A percentile compares a stretch with the other conserved stretches of the same genome.
Conservation (phyloP, 2,329 filamentous ascomycete genomes). For the Beauveria medogensis region DNA sequence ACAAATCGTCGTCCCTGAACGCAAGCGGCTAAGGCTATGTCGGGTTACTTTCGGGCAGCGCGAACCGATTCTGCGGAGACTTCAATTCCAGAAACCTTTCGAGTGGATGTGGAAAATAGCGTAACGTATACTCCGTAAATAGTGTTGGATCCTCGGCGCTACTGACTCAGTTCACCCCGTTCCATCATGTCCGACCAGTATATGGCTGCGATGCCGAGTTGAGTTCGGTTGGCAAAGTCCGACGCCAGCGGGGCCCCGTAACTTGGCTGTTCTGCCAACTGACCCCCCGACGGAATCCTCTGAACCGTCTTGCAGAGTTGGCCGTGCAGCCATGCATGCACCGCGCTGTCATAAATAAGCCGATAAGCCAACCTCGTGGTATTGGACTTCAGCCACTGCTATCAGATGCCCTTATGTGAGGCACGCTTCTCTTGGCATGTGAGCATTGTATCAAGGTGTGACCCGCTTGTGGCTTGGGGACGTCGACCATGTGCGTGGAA, state of each 20-base stretch:
- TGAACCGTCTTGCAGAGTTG: not conserved
- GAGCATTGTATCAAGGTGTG: not conserved
- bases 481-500: not conserved
- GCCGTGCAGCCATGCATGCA: no score
- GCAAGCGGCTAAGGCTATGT: not conserved
- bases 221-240: not conserved
- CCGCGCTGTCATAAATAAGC: not conserved
- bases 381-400: not conserved
- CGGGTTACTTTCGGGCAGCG: not conserved
- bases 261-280: not conserved
- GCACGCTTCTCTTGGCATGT: not conserved
- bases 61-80: not conserved
- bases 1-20: not conserved
- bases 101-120: not conserved
- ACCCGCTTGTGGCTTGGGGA: conserved; percentile 4
- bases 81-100: not conserved
- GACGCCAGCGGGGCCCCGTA: not conserved
- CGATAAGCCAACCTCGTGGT: not conserved
- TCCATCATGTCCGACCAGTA: not conserved
- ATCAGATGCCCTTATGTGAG: not conserved
- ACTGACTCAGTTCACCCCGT: not conserved
- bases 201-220: not conserved
- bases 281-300: no score
- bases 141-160: not conserved
- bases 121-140: not conserved